Evolutionary conservation across 768 basidiomycete species (phyloP).

Genomic region (Strobilomyces confusus): DNA sequence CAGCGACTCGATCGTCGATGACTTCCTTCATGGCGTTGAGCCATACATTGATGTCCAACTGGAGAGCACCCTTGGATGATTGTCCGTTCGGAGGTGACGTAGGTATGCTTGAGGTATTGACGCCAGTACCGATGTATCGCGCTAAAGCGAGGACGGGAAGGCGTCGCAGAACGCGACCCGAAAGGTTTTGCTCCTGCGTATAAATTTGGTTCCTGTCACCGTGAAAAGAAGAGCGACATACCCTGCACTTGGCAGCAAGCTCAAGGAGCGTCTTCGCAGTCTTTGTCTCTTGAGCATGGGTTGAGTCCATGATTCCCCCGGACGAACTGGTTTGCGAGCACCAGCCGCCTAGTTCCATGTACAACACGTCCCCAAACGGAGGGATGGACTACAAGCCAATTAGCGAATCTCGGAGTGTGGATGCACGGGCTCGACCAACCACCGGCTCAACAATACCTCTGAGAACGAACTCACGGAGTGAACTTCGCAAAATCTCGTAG

Average conservation of each 20-base stretch:
- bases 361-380: slow-evolving; percentile 48
- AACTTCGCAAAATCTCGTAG: slow-evolving; percentile 86
- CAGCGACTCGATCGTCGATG: slow-evolving; percentile 53
- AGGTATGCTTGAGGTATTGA: slow-evolving; percentile 15
- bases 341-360: slow-evolving; percentile 17
- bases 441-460: slow-evolving; percentile 64
- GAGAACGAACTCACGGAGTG: slow-evolving; percentile 72
- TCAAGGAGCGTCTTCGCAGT: slow-evolving; percentile 56
- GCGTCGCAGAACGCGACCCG: slow-evolving; percentile 86
- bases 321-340: slow-evolving; percentile 3
- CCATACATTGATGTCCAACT: slow-evolving; percentile 61
- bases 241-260: slow-evolving; percentile 77
- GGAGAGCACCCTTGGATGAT: slow-evolving; percentile 7
- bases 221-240: slow-evolving; percentile 37
- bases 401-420: background rate
- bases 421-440: slow-evolving; percentile 40
- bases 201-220: background rate
- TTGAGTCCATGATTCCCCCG: slow-evolving; percentile 18
- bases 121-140: slow-evolving; percentile 62
- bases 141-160: slow-evolving; percentile 95
- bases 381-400: slow-evolving; percentile 51
- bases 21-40: slow-evolving; percentile 81
- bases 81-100: slow-evolving; percentile 1
- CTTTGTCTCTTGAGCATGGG: slow-evolving; percentile 47
- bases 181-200: slow-evolving; percentile 69